Evolutionary conservation across 169 alveolate genomes (phyloP).

Genomic region (Eimeria acervulina): DNA sequence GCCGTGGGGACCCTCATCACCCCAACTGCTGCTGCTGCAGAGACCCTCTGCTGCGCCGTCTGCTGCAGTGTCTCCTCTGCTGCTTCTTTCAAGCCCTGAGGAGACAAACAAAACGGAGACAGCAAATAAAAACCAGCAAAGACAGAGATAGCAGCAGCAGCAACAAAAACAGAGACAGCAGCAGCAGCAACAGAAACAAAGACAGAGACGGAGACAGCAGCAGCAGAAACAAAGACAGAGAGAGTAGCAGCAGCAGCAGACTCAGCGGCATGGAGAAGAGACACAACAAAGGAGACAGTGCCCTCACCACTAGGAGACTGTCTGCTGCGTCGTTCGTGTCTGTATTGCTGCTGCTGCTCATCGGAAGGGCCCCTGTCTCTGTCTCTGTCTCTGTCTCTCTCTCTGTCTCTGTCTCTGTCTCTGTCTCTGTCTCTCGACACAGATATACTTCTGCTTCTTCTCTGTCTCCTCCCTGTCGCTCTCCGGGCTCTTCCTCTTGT

Average conservation of each 20-base stretch:
- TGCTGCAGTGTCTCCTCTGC: background rate
- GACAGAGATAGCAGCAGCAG: background rate
- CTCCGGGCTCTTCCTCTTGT: background rate
- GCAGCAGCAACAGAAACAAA: too few relatives aligned
- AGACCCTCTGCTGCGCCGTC: background rate
- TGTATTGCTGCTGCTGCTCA: background rate
- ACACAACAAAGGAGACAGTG: background rate
- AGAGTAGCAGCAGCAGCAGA: background rate
- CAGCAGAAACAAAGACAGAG: too few relatives aligned
- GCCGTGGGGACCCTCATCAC: background rate
- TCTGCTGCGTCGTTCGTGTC: background rate
- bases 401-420: background rate
- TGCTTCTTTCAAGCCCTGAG: background rate
- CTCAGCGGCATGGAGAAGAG: background rate
- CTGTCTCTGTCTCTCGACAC: background rate
- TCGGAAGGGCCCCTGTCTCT: background rate
- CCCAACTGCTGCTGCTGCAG: constrained; percentile 37
- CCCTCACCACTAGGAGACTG: background rate
- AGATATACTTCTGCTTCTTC: constrained; percentile 23
- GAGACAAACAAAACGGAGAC: too few relatives aligned
- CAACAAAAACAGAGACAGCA: too few relatives aligned
- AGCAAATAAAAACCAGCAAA: background rate
- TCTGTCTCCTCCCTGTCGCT: background rate
- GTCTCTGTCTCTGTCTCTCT: background rate
- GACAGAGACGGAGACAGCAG: too few relatives aligned